A percentile compares a stretch with the other conserved stretches of the same genome.
Evolutionary conservation across 2,329 filamentous ascomycete species (phyloP).

Genomic region (Pestalotiopsis fici): DNA sequence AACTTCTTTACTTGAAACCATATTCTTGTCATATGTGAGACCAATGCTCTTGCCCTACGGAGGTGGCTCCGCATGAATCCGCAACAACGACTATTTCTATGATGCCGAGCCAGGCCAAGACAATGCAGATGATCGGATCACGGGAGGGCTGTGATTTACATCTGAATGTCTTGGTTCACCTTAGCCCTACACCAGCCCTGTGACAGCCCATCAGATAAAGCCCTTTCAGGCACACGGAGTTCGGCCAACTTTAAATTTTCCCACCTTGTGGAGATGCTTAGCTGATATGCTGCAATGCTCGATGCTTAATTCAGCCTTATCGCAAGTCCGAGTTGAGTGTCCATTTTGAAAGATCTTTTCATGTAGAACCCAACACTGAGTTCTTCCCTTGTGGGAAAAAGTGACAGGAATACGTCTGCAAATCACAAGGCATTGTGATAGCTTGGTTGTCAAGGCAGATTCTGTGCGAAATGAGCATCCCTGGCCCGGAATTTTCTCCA

Average conservation of each 20-base stretch:
- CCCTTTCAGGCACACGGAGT: neutral
- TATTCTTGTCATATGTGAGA: neutral
- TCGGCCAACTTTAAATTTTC: no score
- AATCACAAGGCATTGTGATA: no score
- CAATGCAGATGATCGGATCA: neutral
- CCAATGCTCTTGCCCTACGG: neutral
- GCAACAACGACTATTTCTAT: neutral
- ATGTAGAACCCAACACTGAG: no score
- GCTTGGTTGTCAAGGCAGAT: neutral
- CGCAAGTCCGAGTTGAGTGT: no score
- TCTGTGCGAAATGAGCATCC: neutral
- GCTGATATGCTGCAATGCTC: no score
- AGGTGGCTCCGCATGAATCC: neutral
- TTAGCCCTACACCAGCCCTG: neutral
- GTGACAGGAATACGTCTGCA: no score
- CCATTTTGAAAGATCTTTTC: no score
- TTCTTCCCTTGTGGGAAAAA: no score
- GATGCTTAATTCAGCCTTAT: no score
- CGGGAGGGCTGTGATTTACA: neutral
- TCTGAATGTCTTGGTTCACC: neutral
- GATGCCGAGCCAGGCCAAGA: neutral
- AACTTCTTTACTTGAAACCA: neutral
- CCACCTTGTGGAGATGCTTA: neutral
- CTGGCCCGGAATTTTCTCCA: neutral
- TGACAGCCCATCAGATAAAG: neutral